Evolutionary conservation across 108 stramenopile species (phyloP), one percentile per base, ranked within the genome.

Genomic region (Fragilariopsis cylindrus): DNA sequence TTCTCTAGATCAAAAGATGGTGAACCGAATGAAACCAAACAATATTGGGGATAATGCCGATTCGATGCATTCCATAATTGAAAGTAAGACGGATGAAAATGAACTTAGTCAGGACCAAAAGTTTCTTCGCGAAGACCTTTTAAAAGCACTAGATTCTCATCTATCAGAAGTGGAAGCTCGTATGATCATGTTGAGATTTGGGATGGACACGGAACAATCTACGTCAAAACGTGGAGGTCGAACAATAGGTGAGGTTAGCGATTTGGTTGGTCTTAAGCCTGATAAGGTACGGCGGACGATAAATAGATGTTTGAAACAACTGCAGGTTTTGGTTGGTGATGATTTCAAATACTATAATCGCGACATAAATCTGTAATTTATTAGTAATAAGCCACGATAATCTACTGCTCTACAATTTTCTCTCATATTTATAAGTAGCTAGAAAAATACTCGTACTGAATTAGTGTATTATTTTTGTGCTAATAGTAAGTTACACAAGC

Each of bases 221-320:
- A 82, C 82, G 8, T 69, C 65, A 43, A 48, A 64, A 30, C 62
- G 50, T 3, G 19, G 18, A 16, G 88, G 90, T 11, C 89, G 89
- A n/a, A 94, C 92, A 19, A 90, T 94, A 30, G 89, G 87, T 39
- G 85, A 94, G 70, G 87, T 94, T 7, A 90, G 90, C 72, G 72
- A 81, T 21, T 71, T 85, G 15, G 86, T 90, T 8, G 88, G 88
- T 52, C 69, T 88, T 45, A 94, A 89, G 53, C 92, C 92, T 16
- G 92, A 91, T 65, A 90, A 91, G 60, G 92, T 94, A 5, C 78
- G 92, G 7, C 75, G 92, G 60, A 85, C 87, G 30, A 90, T 94
- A 56, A 87, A 85, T 21, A 79, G 83, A 49, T 80, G 86, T 71
- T 77, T 91, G 71, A 88, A 80, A 39, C 81, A 93, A 55, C 76